Percentiles rank a stretch among this genome's conserved stretches.
phyloP scores from a whole-genome alignment of 306 rosid species.

The Medicago arabica region DNA sequence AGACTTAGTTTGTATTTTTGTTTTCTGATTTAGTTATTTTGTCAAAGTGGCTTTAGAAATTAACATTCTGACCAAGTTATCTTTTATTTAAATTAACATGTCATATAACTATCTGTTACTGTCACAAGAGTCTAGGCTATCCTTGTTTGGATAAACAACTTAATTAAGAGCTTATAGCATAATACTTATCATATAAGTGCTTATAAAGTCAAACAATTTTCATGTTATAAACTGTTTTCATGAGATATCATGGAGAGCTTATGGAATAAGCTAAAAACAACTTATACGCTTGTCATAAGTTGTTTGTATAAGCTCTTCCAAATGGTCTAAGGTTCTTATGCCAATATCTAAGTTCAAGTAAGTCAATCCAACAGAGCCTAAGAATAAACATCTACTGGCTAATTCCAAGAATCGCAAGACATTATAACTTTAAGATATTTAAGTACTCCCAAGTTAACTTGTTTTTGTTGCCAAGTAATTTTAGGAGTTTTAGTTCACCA shows the following conservation, averaged over 20 bases:
- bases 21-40: neutral
- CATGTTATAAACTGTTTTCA: too few relatives aligned
- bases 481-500: constrained; percentile 17
- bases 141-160: too few relatives aligned
- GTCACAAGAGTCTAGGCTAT: neutral
- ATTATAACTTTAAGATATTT: neutral
- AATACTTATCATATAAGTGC: too few relatives aligned
- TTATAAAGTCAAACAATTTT: too few relatives aligned
- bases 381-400: neutral
- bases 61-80: neutral
- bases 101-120: neutral
- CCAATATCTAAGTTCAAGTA: too few relatives aligned
- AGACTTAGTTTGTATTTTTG: constrained; percentile 70
- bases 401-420: neutral
- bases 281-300: too few relatives aligned
- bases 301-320: too few relatives aligned
- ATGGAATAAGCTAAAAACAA: too few relatives aligned
- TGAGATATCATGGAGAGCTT: too few relatives aligned
- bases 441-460: constrained; percentile 8
- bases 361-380: neutral
- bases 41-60: neutral
- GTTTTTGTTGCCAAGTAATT: constrained; percentile 23
- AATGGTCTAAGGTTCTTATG: too few relatives aligned
- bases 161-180: too few relatives aligned
- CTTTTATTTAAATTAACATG: neutral